A percentile compares a stretch with the other conserved stretches of the same genome.
Evolutionary conservation across 352 stramenopile genomes (phyloP).

Genomic region (Blastocystis sp.): DNA sequence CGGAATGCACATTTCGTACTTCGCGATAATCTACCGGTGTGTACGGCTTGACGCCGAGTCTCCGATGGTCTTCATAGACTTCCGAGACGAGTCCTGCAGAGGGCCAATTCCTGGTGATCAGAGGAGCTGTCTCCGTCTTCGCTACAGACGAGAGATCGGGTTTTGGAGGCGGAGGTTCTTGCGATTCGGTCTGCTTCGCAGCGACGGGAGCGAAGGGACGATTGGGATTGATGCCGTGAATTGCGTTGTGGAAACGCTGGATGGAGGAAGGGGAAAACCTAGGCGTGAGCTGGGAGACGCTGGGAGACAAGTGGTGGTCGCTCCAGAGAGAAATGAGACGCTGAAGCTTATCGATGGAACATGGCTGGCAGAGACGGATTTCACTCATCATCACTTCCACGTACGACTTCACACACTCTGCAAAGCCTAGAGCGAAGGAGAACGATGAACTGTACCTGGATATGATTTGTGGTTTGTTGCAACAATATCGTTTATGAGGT

Average conservation of each 20-base stretch:
- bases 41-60: not conserved
- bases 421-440: not conserved
- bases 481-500: conserved; percentile 32
- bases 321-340: not conserved
- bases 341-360: not conserved
- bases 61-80: not conserved
- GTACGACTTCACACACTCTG: not conserved
- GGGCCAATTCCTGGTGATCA: not conserved
- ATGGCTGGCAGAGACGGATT: not conserved
- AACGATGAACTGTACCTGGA: not conserved
- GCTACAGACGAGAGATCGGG: not conserved
- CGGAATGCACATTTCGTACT: not conserved
- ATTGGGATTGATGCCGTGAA: not conserved
- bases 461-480: not conserved
- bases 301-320: not conserved
- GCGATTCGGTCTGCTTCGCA: not conserved
- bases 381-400: conserved; percentile 22
- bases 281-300: not conserved
- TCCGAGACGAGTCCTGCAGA: not conserved
- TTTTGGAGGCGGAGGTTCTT: not conserved
- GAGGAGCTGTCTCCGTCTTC: not conserved
- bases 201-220: too few relatives aligned
- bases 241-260: not conserved
- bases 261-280: conserved; percentile 12
- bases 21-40: not conserved